These are phyloP conservation scores for Diospyros lotus DNA, from an alignment of 148 eudicot species.

Conservation along the genomic window DNA sequence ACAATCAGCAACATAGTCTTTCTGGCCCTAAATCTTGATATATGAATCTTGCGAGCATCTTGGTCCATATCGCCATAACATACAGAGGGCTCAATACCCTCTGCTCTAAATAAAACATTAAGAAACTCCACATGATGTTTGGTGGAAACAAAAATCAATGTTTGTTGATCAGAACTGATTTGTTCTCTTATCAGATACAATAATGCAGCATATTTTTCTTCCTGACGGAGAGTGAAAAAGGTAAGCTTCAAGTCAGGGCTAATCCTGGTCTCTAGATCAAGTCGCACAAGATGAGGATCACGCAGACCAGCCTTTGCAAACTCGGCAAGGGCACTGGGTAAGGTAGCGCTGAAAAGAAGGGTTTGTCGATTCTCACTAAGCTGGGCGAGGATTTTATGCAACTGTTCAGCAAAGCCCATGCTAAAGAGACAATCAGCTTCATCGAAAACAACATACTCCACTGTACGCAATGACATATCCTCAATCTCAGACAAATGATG, in stretches of 20 bases:
- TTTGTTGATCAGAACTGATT: slow-evolving; percentile 61
- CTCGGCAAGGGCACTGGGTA: slow-evolving; percentile 87
- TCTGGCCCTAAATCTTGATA: slow-evolving; percentile 68
- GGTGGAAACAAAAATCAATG: slow-evolving; percentile 82
- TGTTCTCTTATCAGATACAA: slow-evolving; percentile 76
- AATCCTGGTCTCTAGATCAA: slow-evolving; percentile 82
- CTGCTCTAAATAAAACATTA: slow-evolving; percentile 45
- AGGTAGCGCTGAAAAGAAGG: slow-evolving; percentile 92
- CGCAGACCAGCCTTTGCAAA: slow-evolving; percentile 98
- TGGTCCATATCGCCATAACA: slow-evolving; percentile 96
- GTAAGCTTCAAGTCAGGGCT: slow-evolving; percentile 73
- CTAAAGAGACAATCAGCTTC: slow-evolving; percentile 93
- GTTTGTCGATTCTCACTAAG: slow-evolving; percentile 89
- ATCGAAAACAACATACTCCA: slow-evolving; percentile 94
- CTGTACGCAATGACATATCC: slow-evolving; percentile 82
- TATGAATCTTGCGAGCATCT: slow-evolving; percentile 78
- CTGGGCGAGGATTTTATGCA: slow-evolving; percentile 66
- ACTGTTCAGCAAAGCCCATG: slow-evolving; percentile 97
- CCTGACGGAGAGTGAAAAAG: slow-evolving; percentile 79
- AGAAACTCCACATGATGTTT: slow-evolving; percentile 85
- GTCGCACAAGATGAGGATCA: slow-evolving; percentile 79
- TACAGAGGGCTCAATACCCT: slow-evolving; percentile 74
- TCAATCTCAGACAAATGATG: slow-evolving; percentile 92
- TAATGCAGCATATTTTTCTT: slow-evolving; percentile 83
- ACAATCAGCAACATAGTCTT: slow-evolving; percentile 86